phyloP scores from a whole-genome alignment of 2,329 filamentous ascomycete genomes.

The Xylaria sp. region DNA sequence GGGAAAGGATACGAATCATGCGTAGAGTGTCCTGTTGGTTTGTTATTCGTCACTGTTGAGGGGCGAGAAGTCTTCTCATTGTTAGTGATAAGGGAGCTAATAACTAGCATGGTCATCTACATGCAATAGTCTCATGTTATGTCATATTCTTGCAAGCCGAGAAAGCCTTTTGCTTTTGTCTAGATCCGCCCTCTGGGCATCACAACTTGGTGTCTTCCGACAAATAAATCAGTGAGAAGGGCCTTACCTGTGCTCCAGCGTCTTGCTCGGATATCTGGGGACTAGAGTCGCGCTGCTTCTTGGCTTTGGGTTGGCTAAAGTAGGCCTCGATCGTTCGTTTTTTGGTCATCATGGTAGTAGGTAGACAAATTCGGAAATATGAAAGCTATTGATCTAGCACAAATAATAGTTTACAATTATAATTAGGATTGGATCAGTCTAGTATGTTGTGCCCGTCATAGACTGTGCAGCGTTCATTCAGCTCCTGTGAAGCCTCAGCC shows the following conservation, averaged over 20 bases:
- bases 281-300: constrained; percentile 52
- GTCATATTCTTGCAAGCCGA: background rate
- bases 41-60: background rate
- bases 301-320: constrained; percentile 62
- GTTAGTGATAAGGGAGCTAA: background rate
- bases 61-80: background rate
- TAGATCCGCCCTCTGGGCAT: background rate
- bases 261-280: constrained; percentile 40
- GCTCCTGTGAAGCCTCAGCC: constrained; percentile 35
- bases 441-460: background rate
- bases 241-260: constrained; percentile 3
- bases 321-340: constrained; percentile 77
- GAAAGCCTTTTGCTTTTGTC: background rate
- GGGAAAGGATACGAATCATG: constrained; percentile 64
- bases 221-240: background rate
- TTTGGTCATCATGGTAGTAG: constrained; percentile 52
- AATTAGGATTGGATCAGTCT: background rate
- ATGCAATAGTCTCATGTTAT: constrained; percentile 2
- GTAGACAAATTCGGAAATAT: background rate
- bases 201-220: background rate
- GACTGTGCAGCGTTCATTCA: background rate
- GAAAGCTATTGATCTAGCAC: too few species aligned
- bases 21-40: constrained; percentile 47
- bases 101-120: background rate
- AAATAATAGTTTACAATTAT: background rate